phyloP scores from a whole-genome alignment of 331 rosid genomes.

The Cucumis variabilis region DNA sequence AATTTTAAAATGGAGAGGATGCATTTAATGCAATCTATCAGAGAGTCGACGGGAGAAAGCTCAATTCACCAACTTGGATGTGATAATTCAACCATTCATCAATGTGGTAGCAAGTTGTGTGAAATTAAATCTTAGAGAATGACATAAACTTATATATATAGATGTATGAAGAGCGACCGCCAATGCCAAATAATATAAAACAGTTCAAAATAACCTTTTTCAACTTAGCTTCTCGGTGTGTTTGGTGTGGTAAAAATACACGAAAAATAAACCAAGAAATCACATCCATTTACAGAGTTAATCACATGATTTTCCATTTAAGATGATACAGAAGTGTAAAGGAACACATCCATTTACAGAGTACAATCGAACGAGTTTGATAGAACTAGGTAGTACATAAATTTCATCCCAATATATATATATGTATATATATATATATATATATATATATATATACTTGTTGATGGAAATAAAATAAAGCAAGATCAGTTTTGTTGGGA shows the following conservation, averaged over 20 bases:
- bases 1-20: not conserved
- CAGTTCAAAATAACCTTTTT: no score
- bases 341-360: constrained; percentile 7
- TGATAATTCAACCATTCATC: not conserved
- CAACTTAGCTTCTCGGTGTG: no score
- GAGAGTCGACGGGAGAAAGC: not conserved
- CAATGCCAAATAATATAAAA: no score
- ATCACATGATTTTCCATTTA: not conserved
- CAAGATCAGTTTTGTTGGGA: not conserved
- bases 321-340: not conserved
- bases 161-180: no score
- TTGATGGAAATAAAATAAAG: not conserved
- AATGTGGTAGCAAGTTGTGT: not conserved
- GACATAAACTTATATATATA: not conserved
- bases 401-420: not conserved
- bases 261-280: no score
- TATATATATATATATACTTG: not conserved
- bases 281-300: no score
- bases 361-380: not conserved
- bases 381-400: not conserved
- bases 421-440: no score
- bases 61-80: not conserved
- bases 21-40: not conserved
- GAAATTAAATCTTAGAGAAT: not conserved
- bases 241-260: no score